A percentile compares a stretch with the other conserved stretches of the same genome.
Conservation (phyloP, 225 moss, liverwort and hornwort species). For the Straminergon stramineum region DNA sequence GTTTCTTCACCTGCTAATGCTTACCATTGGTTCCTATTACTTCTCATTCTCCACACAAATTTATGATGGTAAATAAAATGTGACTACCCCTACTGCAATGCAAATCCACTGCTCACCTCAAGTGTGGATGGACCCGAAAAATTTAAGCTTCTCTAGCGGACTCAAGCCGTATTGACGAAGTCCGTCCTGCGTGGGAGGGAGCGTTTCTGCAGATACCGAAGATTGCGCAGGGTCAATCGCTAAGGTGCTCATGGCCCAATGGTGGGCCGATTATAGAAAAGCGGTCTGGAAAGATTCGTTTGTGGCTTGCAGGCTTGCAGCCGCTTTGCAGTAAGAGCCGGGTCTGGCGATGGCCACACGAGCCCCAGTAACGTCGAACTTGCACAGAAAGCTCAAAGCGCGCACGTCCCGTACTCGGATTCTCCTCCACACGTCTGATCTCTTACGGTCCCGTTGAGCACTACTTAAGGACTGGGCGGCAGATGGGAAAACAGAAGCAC, state of each 20-base stretch:
- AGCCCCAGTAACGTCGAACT: not conserved
- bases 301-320: not conserved
- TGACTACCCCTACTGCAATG: not conserved
- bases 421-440: not conserved
- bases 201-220: not conserved
- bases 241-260: not conserved
- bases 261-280: not conserved
- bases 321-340: not conserved
- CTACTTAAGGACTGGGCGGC: slow-evolving; percentile 1
- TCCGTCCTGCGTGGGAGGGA: not conserved
- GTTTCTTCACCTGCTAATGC: too few relatives aligned
- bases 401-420: not conserved
- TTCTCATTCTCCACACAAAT: too few relatives aligned
- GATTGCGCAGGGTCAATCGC: not conserved
- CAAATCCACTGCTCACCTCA: not conserved
- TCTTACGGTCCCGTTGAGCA: not conserved
- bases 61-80: too few relatives aligned
- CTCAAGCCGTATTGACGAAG: not conserved
- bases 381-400: not conserved
- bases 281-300: not conserved
- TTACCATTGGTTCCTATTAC: too few relatives aligned
- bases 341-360: not conserved
- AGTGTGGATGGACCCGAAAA: too few relatives aligned
- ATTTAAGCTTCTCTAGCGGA: too few relatives aligned
- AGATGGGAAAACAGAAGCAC: not conserved